phyloP scores from a whole-genome alignment of 2,329 filamentous ascomycete species.

The Nemania sp. region DNA sequence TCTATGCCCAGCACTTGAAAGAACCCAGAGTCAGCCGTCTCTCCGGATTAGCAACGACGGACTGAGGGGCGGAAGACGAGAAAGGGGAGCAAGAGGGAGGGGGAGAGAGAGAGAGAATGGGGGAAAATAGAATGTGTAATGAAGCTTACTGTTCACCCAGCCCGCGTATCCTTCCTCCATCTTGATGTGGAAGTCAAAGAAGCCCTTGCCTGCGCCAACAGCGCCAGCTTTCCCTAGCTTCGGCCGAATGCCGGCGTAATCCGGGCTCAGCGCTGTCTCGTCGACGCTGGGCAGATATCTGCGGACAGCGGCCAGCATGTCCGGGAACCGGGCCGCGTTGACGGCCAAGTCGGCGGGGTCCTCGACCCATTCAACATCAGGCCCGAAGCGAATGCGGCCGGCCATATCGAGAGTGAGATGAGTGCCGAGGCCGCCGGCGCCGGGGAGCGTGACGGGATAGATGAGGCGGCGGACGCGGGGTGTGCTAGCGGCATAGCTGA shows the following conservation, averaged over 20 bases:
- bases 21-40: slow-evolving; percentile 1
- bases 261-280: slow-evolving; percentile 65
- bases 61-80: not conserved
- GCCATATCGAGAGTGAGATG: slow-evolving; percentile 89
- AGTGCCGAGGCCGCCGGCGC: slow-evolving; percentile 83
- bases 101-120: not conserved
- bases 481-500: slow-evolving; percentile 70
- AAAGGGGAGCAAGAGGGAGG: not conserved
- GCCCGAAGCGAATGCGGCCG: slow-evolving; percentile 86
- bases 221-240: slow-evolving; percentile 69
- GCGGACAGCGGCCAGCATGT: slow-evolving; percentile 74
- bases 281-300: slow-evolving; percentile 79
- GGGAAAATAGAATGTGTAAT: not conserved
- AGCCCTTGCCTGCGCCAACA: slow-evolving; percentile 66
- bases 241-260: slow-evolving; percentile 90
- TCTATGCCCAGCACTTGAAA: slow-evolving; percentile 76
- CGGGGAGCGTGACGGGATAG: slow-evolving; percentile 84
- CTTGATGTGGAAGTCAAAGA: slow-evolving; percentile 81
- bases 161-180: slow-evolving; percentile 77
- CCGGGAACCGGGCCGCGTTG: slow-evolving; percentile 62
- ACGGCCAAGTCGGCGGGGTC: slow-evolving; percentile 70
- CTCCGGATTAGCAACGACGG: not conserved
- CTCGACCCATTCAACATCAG: slow-evolving; percentile 92
- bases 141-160: slow-evolving; percentile 68
- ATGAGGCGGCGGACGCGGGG: slow-evolving; percentile 73